These are phyloP conservation scores for Datura wrightii DNA, from an alignment of 257 asterid species.

Conservation along the genomic window DNA sequence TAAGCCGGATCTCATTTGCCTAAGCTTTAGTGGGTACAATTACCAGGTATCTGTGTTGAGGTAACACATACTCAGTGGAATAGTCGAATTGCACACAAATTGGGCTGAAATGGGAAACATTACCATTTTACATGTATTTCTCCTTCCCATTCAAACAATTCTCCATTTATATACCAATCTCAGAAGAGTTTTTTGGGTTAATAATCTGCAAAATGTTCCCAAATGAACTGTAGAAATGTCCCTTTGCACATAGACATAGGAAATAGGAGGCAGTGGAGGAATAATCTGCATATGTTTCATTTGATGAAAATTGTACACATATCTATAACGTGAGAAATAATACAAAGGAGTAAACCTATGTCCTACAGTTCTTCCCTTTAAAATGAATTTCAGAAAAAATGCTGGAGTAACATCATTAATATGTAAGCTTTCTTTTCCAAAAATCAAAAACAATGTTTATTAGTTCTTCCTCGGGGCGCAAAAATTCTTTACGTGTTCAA, in stretches of 20 bases:
- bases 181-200: neutral
- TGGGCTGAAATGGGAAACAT: too few species aligned
- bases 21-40: too few species aligned
- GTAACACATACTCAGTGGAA: too few species aligned
- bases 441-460: neutral
- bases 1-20: too few species aligned
- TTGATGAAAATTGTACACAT: constrained; percentile 21
- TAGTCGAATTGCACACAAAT: too few species aligned
- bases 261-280: neutral
- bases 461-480: constrained; percentile 49
- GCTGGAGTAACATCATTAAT: neutral
- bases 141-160: neutral
- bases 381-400: constrained; percentile 25
- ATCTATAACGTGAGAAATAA: constrained; percentile 17
- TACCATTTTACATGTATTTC: neutral
- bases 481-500: constrained; percentile 60
- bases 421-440: neutral
- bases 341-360: constrained; percentile 23
- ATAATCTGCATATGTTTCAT: neutral
- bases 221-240: neutral
- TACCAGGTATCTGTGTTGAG: too few species aligned
- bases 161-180: neutral
- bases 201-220: neutral
- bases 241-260: neutral
- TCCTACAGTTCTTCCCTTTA: constrained; percentile 11